Conservation (phyloP, 192 early-diverging fungal genomes). For the Coemansia furcata region DNA sequence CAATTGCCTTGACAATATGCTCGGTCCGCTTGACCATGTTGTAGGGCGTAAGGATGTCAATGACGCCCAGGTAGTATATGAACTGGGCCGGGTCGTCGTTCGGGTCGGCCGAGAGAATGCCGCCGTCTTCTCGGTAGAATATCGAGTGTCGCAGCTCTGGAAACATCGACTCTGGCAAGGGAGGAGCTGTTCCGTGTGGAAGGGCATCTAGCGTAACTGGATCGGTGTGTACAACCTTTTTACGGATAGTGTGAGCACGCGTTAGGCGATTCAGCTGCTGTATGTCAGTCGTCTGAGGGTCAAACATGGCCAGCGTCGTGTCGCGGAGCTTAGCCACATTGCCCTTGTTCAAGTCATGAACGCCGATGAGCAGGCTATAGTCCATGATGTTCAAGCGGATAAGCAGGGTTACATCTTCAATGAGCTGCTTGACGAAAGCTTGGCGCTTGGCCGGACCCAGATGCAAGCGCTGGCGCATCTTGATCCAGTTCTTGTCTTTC, state of each 20-base stretch:
- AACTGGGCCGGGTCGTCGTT: slow-evolving; percentile 64
- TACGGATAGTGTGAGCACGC: slow-evolving; percentile 53
- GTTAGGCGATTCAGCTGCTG: slow-evolving; percentile 47
- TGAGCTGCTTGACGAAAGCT: slow-evolving; percentile 82
- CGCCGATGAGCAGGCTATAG: slow-evolving; percentile 92
- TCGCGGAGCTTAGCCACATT: slow-evolving; percentile 91
- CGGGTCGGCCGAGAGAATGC: slow-evolving; percentile 75
- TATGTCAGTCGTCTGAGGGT: slow-evolving; percentile 56
- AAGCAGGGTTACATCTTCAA: slow-evolving; percentile 80
- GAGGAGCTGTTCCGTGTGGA: slow-evolving; percentile 34
- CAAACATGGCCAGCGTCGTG: slow-evolving; percentile 83
- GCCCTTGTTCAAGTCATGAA: slow-evolving; percentile 82
- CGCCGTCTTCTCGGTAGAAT: slow-evolving; percentile 91
- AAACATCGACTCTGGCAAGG: slow-evolving; percentile 55
- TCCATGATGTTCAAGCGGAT: slow-evolving; percentile 92
- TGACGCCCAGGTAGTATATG: slow-evolving; percentile 95
- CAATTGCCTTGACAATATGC: slow-evolving; percentile 83
- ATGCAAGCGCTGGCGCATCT: slow-evolving; percentile 67
- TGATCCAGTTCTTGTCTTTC: slow-evolving; percentile 97
- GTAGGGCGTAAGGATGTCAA: slow-evolving; percentile 97
- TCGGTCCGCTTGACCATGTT: slow-evolving; percentile 85
- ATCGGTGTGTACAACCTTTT: slow-evolving; percentile 51
- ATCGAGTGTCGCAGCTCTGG: slow-evolving; percentile 63
- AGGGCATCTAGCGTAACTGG: slow-evolving; percentile 50
- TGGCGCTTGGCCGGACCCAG: slow-evolving; percentile 79